Evolutionary conservation across 1,284 basidiomycete genomes (phyloP).

Genomic region (Irpex sp.): DNA sequence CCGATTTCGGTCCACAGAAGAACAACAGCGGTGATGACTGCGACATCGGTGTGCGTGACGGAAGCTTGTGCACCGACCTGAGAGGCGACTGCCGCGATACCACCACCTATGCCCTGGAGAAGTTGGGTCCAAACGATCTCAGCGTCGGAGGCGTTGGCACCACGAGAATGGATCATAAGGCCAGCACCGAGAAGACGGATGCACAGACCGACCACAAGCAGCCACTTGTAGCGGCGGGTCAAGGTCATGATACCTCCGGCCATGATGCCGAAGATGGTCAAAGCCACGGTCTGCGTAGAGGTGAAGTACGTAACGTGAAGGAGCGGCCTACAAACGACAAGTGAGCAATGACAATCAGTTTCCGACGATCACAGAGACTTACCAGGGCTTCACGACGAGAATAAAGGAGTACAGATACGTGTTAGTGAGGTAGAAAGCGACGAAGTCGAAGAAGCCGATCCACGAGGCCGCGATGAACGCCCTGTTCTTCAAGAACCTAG

Average conservation of each 20-base stretch:
- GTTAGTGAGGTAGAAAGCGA: conserved; percentile 60
- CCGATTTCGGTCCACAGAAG: conserved; percentile 80
- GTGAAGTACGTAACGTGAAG: conserved; percentile 52
- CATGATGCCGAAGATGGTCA: conserved; percentile 62
- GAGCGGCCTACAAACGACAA: conserved; percentile 35
- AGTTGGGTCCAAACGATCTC: conserved; percentile 71
- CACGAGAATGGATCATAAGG: conserved; percentile 72
- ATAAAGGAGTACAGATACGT: conserved; percentile 63
- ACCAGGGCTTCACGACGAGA: conserved; percentile 58
- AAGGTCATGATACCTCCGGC: conserved; percentile 57
- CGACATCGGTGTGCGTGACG: conserved; percentile 75
- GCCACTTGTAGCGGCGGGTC: conserved; percentile 54
- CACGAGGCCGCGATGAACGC: conserved; percentile 58
- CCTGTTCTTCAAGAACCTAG: conserved; percentile 53
- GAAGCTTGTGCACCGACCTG: conserved; percentile 80
- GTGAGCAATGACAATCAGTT: too few species aligned
- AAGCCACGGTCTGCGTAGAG: conserved; percentile 53
- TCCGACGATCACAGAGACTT: conserved; percentile 8
- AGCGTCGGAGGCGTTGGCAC: conserved; percentile 53
- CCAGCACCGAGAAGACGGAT: conserved; percentile 69
- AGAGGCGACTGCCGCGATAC: conserved; percentile 65
- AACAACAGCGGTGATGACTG: conserved; percentile 79
- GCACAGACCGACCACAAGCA: conserved; percentile 62
- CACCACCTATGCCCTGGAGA: conserved; percentile 77
- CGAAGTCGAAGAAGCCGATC: conserved; percentile 71